Evolutionary conservation across 2,329 filamentous ascomycete species (phyloP).

Genomic region (Scolecobasidium constrictum): DNA sequence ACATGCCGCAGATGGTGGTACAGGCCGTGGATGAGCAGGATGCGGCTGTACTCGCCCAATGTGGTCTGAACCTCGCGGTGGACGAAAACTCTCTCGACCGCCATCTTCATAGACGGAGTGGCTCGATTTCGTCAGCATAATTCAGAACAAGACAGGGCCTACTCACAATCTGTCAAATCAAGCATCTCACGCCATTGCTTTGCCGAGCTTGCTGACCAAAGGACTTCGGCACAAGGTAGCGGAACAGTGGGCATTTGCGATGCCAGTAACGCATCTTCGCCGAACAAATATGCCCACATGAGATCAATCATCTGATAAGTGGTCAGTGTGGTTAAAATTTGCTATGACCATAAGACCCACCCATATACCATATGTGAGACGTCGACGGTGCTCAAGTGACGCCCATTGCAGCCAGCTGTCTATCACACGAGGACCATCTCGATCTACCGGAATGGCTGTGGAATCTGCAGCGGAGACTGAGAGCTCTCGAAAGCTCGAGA

Average conservation of each 20-base stretch:
- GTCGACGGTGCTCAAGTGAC: not conserved
- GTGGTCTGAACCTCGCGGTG: not conserved
- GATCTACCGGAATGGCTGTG: too few species aligned
- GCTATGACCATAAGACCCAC: not conserved
- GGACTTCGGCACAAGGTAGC: not conserved
- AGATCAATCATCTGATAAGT: not conserved
- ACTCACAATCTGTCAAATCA: not conserved
- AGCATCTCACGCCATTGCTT: not conserved
- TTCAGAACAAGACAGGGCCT: not conserved
- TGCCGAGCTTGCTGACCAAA: not conserved
- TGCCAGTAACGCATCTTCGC: not conserved
- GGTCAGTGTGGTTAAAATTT: too few species aligned
- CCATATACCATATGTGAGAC: not conserved
- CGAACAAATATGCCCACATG: not conserved
- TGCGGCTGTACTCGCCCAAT: conserved; percentile 37
- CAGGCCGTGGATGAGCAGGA: conserved; percentile 39
- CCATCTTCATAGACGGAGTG: not conserved
- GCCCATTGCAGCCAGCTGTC: not conserved
- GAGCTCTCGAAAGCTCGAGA: too few species aligned
- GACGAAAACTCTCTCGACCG: not conserved
- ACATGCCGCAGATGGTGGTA: conserved; percentile 41
- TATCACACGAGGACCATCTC: too few species aligned
- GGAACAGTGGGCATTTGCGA: not conserved
- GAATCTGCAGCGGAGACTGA: too few species aligned
- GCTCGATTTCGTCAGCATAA: not conserved